phyloP scores from a whole-genome alignment of 257 asterid species.

The Lycium ferocissimum region DNA sequence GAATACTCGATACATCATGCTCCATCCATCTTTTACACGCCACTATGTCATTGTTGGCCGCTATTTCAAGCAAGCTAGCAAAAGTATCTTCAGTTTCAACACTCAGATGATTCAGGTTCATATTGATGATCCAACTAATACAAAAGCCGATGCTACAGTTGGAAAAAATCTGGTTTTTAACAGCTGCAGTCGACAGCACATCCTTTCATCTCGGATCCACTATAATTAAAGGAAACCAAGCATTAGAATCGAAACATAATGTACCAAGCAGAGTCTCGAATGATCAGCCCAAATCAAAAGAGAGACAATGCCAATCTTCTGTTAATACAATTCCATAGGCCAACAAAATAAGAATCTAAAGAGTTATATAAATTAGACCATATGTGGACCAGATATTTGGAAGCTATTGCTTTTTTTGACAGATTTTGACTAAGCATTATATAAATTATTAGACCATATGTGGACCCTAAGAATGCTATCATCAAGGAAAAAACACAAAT shows the following conservation, averaged over 20 bases:
- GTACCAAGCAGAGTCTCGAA: not conserved
- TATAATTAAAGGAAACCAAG: conserved; percentile 40
- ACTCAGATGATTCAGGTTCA: conserved; percentile 51
- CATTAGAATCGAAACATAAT: conserved; percentile 36
- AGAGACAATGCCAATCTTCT: not conserved
- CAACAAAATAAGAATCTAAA: not conserved
- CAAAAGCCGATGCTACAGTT: conserved; percentile 29
- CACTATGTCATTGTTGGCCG: conserved; percentile 73
- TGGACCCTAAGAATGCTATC: not conserved
- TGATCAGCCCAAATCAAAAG: not conserved
- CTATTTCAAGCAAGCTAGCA: conserved; percentile 73
- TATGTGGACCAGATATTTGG: not conserved
- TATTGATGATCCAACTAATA: conserved; percentile 32
- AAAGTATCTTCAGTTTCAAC: conserved; percentile 61
- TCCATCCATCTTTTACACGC: conserved; percentile 52
- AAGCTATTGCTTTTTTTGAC: not conserved
- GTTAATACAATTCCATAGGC: not conserved
- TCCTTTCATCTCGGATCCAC: conserved; percentile 43
- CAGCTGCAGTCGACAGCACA: conserved; percentile 35
- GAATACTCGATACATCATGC: conserved; percentile 48
- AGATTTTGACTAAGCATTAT: not conserved
- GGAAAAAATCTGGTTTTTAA: conserved; percentile 33
- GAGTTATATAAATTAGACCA: not conserved
- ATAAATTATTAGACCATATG: not conserved
- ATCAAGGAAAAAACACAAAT: not conserved